Evolutionary conservation across 2,329 filamentous ascomycete species (phyloP).

Genomic region (Nigrospora sphaerica): DNA sequence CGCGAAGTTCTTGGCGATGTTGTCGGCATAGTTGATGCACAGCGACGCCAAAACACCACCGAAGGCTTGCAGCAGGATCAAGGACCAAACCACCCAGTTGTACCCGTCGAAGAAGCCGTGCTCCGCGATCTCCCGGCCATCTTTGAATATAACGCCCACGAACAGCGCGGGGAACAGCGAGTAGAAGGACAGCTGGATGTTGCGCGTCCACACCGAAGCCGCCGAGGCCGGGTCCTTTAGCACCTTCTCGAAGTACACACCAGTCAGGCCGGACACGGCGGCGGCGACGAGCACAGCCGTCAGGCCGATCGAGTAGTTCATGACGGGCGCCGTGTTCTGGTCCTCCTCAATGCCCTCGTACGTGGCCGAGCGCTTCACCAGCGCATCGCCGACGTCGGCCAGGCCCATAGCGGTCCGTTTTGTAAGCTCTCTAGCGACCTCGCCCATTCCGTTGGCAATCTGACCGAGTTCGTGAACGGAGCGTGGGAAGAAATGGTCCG

Average conservation of each 20-base stretch:
- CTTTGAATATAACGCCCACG: slow-evolving; percentile 78
- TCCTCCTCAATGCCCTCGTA: slow-evolving; percentile 81
- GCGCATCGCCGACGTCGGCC: slow-evolving; percentile 24
- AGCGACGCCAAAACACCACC: slow-evolving; percentile 81
- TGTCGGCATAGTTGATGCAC: slow-evolving; percentile 77
- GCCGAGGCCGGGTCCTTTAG: slow-evolving; percentile 74
- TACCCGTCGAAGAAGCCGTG: slow-evolving; percentile 94
- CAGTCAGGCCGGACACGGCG: slow-evolving; percentile 73
- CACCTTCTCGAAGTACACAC: slow-evolving; percentile 86
- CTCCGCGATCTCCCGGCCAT: slow-evolving; percentile 74
- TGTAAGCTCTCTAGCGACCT: slow-evolving; percentile 43
- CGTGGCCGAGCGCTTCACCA: slow-evolving; percentile 71
- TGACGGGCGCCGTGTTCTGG: slow-evolving; percentile 41
- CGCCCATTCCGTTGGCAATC: slow-evolving; percentile 43
- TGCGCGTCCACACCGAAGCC: slow-evolving; percentile 85
- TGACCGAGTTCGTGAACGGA: slow-evolving; percentile 72
- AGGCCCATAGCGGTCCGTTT: slow-evolving; percentile 35
- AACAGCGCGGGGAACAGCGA: slow-evolving; percentile 85
- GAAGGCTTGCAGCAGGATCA: slow-evolving; percentile 73
- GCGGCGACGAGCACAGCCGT: slow-evolving; percentile 73
- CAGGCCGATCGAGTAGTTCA: slow-evolving; percentile 77
- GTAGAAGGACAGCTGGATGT: slow-evolving; percentile 91
- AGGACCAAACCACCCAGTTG: slow-evolving; percentile 83
- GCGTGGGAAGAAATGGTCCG: slow-evolving; percentile 66
- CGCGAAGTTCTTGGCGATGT: slow-evolving; percentile 90